phyloP scores from a whole-genome alignment of 202 grass and related monocot genomes.

The Miscanthus sacchariflorus region DNA sequence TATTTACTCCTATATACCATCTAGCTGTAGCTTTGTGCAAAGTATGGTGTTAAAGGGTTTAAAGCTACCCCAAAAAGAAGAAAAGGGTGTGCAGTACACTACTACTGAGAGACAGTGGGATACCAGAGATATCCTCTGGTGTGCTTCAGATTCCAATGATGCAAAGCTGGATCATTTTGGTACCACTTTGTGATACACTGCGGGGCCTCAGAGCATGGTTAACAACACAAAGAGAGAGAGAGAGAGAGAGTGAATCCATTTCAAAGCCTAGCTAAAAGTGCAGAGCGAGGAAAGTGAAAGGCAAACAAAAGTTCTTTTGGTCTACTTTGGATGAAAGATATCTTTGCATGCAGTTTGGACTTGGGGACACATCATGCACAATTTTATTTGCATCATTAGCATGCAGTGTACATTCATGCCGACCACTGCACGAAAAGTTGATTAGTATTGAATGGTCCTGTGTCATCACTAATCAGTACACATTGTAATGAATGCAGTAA shows the following conservation, averaged over 20 bases:
- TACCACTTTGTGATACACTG: constrained; percentile 53
- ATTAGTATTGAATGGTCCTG: constrained; percentile 1
- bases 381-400: neutral
- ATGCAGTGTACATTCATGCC: neutral
- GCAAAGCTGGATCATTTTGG: constrained; percentile 57
- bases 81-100: constrained; percentile 42
- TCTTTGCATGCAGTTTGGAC: constrained; percentile 43
- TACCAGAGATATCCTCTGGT: constrained; percentile 51
- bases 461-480: neutral
- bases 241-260: constrained; percentile 49
- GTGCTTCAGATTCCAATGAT: constrained; percentile 47
- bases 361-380: neutral
- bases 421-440: neutral
- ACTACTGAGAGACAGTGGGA: constrained; percentile 23
- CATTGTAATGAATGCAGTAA: neutral
- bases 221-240: constrained; percentile 19
- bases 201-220: constrained; percentile 25
- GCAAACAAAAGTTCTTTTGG: constrained; percentile 40
- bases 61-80: constrained; percentile 48
- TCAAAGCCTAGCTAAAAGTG: constrained; percentile 43
- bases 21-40: constrained; percentile 46
- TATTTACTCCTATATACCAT: neutral
- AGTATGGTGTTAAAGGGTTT: constrained; percentile 43
- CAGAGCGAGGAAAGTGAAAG: constrained; percentile 24
- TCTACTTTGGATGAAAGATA: constrained; percentile 42